These are phyloP conservation scores for Heterobasidion irregulare DNA, from an alignment of 1,284 basidiomycete genomes.

Conservation along the genomic window DNA sequence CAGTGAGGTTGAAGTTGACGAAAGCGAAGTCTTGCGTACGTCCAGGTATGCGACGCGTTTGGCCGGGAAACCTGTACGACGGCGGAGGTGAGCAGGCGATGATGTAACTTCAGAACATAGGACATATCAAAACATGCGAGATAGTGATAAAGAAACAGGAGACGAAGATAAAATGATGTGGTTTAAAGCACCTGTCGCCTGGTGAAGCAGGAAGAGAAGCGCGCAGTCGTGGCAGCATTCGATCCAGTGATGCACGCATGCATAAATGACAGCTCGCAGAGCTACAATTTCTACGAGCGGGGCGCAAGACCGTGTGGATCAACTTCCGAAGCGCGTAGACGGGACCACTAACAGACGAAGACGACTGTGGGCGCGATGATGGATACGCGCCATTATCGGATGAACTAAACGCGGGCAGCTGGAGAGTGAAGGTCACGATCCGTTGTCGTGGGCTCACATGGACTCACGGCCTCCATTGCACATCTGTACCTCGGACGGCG, in stretches of 20 bases:
- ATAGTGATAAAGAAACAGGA: too few species aligned
- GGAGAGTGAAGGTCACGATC: not conserved
- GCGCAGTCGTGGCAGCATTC: too few species aligned
- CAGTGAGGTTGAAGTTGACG: slow-evolving; percentile 69
- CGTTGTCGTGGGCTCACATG: not conserved
- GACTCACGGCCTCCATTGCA: not conserved
- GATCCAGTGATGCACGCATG: not conserved
- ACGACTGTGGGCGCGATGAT: not conserved
- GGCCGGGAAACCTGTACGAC: slow-evolving; percentile 39
- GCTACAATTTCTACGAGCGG: not conserved
- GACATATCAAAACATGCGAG: not conserved
- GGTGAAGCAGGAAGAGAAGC: too few species aligned
- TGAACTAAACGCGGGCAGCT: not conserved
- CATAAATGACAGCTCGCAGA: not conserved
- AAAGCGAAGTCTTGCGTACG: slow-evolving; percentile 66
- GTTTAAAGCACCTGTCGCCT: too few species aligned
- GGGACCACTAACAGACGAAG: not conserved
- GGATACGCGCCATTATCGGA: not conserved
- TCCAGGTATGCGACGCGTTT: slow-evolving; percentile 44
- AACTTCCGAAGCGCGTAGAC: not conserved
- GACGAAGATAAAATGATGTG: too few species aligned
- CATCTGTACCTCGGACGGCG: not conserved
- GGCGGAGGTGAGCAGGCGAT: slow-evolving; percentile 1
- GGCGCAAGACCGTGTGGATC: not conserved
- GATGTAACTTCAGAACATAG: not conserved